A percentile compares a stretch with the other conserved stretches of the same genome.
Conservation (phyloP, 306 rosid species). For the Dalbergia cultrata region DNA sequence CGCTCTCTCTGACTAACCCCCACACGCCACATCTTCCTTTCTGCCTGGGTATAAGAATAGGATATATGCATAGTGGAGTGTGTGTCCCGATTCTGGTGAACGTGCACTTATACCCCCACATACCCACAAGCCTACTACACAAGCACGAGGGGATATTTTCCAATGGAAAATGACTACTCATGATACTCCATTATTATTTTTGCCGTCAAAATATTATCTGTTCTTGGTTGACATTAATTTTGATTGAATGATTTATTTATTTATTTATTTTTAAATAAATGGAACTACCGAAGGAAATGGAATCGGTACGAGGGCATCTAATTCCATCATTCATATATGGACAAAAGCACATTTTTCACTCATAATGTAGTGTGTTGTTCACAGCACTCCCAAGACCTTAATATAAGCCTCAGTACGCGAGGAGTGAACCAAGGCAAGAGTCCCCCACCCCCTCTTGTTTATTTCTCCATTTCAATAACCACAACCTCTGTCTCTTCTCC, state of each 20-base stretch:
- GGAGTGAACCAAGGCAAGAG: neutral
- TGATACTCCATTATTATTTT: conserved; percentile 34
- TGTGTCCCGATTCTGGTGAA: conserved; percentile 40
- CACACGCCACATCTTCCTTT: neutral
- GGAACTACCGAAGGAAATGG: no score
- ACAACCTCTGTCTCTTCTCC: neutral
- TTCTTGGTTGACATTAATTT: no score
- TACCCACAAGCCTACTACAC: conserved; percentile 5
- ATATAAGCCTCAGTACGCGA: neutral
- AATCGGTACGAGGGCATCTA: no score
- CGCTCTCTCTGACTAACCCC: neutral
- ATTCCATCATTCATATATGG: conserved; percentile 58
- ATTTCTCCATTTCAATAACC: neutral
- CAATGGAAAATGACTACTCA: conserved; percentile 31
- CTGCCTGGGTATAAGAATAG: conserved; percentile 12
- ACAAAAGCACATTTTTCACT: conserved; percentile 51
- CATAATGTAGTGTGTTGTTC: neutral
- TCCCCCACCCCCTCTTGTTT: neutral
- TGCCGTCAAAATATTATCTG: neutral
- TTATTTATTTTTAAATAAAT: no score
- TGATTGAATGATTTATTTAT: no score
- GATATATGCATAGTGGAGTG: conserved; percentile 36
- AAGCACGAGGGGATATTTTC: conserved; percentile 40
- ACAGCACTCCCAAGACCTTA: conserved; percentile 36
- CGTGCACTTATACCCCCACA: conserved; percentile 28